phyloP scores from a whole-genome alignment of 345 rosid species.

The Raphanus raphanistrum region DNA sequence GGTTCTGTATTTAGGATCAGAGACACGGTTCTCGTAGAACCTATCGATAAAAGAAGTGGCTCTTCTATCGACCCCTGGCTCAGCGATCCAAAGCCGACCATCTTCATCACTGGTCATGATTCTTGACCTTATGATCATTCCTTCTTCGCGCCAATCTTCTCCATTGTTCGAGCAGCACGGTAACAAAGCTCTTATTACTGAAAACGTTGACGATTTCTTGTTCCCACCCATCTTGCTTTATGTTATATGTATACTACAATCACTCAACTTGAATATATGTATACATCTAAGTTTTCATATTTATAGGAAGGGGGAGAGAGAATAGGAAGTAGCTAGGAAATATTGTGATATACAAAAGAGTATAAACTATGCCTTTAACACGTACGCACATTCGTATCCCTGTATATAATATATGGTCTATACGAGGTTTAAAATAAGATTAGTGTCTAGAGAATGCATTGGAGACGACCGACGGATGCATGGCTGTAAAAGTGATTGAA shows the following conservation, averaged over 20 bases:
- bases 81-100: constrained; percentile 68
- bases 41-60: constrained; percentile 70
- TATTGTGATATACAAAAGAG: constrained; percentile 10
- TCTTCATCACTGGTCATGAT: constrained; percentile 68
- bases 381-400: constrained; percentile 23
- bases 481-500: constrained; percentile 33
- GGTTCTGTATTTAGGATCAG: constrained; percentile 49
- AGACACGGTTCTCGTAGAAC: constrained; percentile 57
- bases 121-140: constrained; percentile 47
- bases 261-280: background rate
- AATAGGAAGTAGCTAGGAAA: constrained; percentile 30
- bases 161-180: constrained; percentile 57
- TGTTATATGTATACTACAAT: background rate
- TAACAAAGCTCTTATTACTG: constrained; percentile 49
- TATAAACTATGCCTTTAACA: constrained; percentile 21
- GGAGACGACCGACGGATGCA: constrained; percentile 36
- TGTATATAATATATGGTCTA: constrained; percentile 17
- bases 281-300: constrained; percentile 18
- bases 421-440: constrained; percentile 39
- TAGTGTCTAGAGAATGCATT: constrained; percentile 23
- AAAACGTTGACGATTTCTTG: constrained; percentile 32
- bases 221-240: constrained; percentile 31
- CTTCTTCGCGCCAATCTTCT: constrained; percentile 53
- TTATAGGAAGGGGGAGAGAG: constrained; percentile 28
- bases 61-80: constrained; percentile 70